A percentile compares a stretch with the other conserved stretches of the same genome.
These are phyloP conservation scores for Beauveria sp. DNA, from an alignment of 2,329 filamentous ascomycete species.

Conservation along the genomic window DNA sequence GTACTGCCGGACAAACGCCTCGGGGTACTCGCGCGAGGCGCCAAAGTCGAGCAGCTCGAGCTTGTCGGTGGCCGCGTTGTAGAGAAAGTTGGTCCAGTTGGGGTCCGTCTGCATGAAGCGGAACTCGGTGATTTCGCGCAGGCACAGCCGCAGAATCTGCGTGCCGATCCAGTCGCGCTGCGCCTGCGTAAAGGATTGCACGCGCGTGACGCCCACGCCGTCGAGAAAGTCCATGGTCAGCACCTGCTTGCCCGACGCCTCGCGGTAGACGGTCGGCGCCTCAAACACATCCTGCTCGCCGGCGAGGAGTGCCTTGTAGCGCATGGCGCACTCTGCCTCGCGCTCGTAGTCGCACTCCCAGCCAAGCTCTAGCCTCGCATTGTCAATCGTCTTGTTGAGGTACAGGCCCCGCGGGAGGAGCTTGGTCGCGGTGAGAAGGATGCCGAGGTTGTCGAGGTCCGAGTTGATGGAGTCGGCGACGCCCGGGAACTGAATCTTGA, in stretches of 20 bases:
- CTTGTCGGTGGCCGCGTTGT: slow-evolving; percentile 62
- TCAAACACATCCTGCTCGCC: slow-evolving; percentile 62
- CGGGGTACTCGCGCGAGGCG: slow-evolving; percentile 78
- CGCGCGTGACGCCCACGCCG: slow-evolving; percentile 77
- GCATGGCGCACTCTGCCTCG: slow-evolving; percentile 72
- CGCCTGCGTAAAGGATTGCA: slow-evolving; percentile 65
- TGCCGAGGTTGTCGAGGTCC: slow-evolving; percentile 84
- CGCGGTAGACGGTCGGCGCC: slow-evolving; percentile 68
- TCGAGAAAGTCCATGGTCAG: slow-evolving; percentile 90
- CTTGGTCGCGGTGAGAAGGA: slow-evolving; percentile 83
- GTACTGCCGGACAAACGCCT: slow-evolving; percentile 72
- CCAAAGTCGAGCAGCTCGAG: slow-evolving; percentile 95
- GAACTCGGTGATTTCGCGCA: slow-evolving; percentile 91
- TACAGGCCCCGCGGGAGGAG: slow-evolving; percentile 88
- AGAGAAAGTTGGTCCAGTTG: slow-evolving; percentile 99
- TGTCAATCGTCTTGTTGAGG: slow-evolving; percentile 94
- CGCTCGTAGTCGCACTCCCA: slow-evolving; percentile 97
- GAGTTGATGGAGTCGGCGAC: slow-evolving; percentile 95
- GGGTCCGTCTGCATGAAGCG: slow-evolving; percentile 98
- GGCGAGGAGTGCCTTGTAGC: slow-evolving; percentile 67
- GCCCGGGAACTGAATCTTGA: slow-evolving; percentile 96
- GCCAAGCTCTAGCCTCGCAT: slow-evolving; percentile 80
- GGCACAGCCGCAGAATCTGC: slow-evolving; percentile 82
- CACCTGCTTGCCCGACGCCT: slow-evolving; percentile 79
- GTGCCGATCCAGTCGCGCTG: slow-evolving; percentile 96